phyloP scores from a whole-genome alignment of 2,329 filamentous ascomycete species.

The Penicillium polonicum region DNA sequence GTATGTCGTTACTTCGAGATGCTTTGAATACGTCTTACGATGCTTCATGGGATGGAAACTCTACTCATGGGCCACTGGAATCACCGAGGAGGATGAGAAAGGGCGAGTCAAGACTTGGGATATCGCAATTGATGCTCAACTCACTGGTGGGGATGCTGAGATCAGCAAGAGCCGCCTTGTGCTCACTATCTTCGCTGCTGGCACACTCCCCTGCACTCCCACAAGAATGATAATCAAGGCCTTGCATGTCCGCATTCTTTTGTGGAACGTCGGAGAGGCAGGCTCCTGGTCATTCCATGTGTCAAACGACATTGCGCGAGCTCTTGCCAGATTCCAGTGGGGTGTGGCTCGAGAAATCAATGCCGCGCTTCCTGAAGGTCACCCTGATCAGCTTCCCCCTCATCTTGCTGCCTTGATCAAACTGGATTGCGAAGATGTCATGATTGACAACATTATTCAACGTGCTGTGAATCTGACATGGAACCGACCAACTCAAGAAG shows the following conservation, averaged over 20 bases:
- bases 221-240: constrained; percentile 86
- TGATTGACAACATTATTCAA: constrained; percentile 75
- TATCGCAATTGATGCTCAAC: constrained; percentile 87
- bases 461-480: constrained; percentile 87
- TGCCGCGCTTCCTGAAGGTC: constrained; percentile 47
- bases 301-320: constrained; percentile 69
- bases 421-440: constrained; percentile 76
- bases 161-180: constrained; percentile 84
- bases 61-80: constrained; percentile 76
- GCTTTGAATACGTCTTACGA: constrained; percentile 74
- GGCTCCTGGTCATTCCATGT: constrained; percentile 63
- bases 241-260: constrained; percentile 81
- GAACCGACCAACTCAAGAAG: constrained; percentile 72
- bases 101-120: constrained; percentile 89
- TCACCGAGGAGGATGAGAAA: constrained; percentile 79
- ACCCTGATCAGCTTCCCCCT: constrained; percentile 68
- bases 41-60: constrained; percentile 73
- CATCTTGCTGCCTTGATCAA: constrained; percentile 75
- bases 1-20: constrained; percentile 75
- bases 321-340: constrained; percentile 76
- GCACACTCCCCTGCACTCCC: constrained; percentile 80
- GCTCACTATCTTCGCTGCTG: constrained; percentile 82
- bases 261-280: constrained; percentile 72
- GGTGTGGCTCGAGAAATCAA: constrained; percentile 69
- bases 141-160: constrained; percentile 85